A percentile compares a stretch with the other conserved stretches of the same genome.
These are phyloP conservation scores for Umbelopsis sp. DNA, from an alignment of 192 early-diverging fungal species.

Conservation along the genomic window DNA sequence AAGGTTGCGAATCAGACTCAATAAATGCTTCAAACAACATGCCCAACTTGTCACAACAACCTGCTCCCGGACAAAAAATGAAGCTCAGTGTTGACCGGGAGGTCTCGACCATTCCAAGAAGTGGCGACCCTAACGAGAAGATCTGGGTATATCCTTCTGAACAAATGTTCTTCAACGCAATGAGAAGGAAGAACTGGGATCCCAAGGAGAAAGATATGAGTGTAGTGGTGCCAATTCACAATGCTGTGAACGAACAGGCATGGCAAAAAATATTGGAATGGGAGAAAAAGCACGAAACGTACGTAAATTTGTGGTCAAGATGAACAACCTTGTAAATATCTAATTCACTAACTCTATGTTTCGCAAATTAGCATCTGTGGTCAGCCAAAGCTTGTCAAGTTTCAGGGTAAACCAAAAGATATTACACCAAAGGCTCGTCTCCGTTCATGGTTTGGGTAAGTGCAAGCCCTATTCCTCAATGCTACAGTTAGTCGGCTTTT, in stretches of 20 bases:
- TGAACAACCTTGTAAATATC: not conserved
- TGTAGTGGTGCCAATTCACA: conserved; percentile 92
- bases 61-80: conserved; percentile 39
- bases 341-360: not conserved
- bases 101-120: conserved; percentile 76
- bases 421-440: conserved; percentile 74
- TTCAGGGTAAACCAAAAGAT: conserved; percentile 73
- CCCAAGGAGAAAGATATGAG: conserved; percentile 82
- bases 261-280: conserved; percentile 88
- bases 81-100: conserved; percentile 67
- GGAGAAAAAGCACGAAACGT: conserved; percentile 66
- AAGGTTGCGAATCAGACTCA: conserved; percentile 33
- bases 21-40: conserved; percentile 67
- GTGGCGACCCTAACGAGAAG: conserved; percentile 50
- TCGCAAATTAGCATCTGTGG: conserved; percentile 52
- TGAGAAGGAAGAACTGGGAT: conserved; percentile 90
- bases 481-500: too few species aligned
- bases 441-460: conserved; percentile 65
- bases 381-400: conserved; percentile 70
- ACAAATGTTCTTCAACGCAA: conserved; percentile 96
- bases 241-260: conserved; percentile 89
- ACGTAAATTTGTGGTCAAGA: conserved; percentile 17
- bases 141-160: conserved; percentile 91
- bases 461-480: not conserved
- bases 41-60: conserved; percentile 59